Base-by-base conservation (phyloP, 2,329 filamentous ascomycete species). In the Gliomastix tumulicola region DNA sequence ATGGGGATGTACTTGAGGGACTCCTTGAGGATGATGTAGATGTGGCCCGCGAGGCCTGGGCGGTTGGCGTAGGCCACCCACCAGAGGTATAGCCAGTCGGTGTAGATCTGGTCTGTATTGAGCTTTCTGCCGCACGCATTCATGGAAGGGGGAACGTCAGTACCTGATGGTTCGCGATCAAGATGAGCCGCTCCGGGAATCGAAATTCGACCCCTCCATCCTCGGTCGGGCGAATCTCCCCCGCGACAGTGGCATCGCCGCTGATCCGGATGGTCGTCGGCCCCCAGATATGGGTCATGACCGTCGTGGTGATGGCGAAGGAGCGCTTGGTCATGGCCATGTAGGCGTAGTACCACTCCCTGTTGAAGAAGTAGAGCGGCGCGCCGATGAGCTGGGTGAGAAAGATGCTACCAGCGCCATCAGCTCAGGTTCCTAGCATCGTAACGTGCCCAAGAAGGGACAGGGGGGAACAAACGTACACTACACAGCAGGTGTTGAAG, bases 41-140 rank as follows among this genome's bases (percentile, higher is more conserved):
- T 72, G 53, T 88, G 83, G 10, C 88, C 88, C 50, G 92, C 84
- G 76, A 88, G 87, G 36, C 74, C 72, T 39, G 84, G 84, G 3
- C 49, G 57, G 51, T 81, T 82, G 19, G 84, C 87, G 51, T 94
- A 94, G n/a, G 81, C 85, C 19, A 88, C 81, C 88, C 88, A 94
- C 88, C 88, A 94, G 7, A 94, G 74, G 55, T 94, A 94, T 8
- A 94, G 62, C 88, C 87, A 94, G 61, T 94, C 87, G 8, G 87
- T 90, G 55, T 94, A 94, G 36, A 94, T 80, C 74, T 74, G 46
- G 18, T 12, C 2, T 31, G 22, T 44, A 35, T 44, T 52, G 41
- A n/a, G n/a, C n/a, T n/a, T n/a, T n/a, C n/a, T n/a, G n/a, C n/a
- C n/a, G n/a, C n/a, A n/a, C n/a, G n/a, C n/a, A n/a, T n/a, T n/a